phyloP scores from a whole-genome alignment of 2,329 filamentous ascomycete species.

The Grosmannia huntii region DNA sequence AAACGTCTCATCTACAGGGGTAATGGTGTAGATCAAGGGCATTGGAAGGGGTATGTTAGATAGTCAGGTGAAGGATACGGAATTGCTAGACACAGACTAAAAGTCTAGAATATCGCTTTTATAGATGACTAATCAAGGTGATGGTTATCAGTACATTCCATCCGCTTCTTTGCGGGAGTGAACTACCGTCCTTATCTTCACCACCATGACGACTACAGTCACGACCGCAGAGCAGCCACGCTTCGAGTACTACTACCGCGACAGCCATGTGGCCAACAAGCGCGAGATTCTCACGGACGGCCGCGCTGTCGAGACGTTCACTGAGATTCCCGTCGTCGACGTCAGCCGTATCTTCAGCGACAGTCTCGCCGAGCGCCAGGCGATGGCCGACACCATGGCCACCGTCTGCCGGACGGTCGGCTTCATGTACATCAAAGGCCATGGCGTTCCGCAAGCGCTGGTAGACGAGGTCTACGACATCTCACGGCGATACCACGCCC shows the following conservation, averaged over 20 bases:
- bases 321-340: conserved; percentile 6
- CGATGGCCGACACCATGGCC: conserved; percentile 3
- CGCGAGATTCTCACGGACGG: conserved; percentile 5
- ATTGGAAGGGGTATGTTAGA: too few species aligned
- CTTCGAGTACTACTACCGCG: conserved; percentile 8
- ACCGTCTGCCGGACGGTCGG: conserved; percentile 15
- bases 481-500: conserved; percentile 19
- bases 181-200: too few species aligned
- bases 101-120: too few species aligned
- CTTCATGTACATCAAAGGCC: conserved; percentile 21
- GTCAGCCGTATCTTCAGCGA: conserved; percentile 6
- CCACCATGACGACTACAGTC: neutral
- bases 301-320: conserved; percentile 5
- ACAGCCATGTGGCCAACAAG: conserved; percentile 6
- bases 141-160: too few species aligned
- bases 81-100: too few species aligned
- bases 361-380: neutral
- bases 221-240: neutral
- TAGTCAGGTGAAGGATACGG: too few species aligned
- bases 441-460: conserved; percentile 15
- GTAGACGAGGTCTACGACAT: conserved; percentile 19
- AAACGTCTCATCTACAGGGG: too few species aligned
- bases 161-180: too few species aligned
- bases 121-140: too few species aligned
- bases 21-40: too few species aligned